These are phyloP conservation scores for Lantana camara DNA, from an alignment of 257 asterid genomes.

Conservation along the genomic window DNA sequence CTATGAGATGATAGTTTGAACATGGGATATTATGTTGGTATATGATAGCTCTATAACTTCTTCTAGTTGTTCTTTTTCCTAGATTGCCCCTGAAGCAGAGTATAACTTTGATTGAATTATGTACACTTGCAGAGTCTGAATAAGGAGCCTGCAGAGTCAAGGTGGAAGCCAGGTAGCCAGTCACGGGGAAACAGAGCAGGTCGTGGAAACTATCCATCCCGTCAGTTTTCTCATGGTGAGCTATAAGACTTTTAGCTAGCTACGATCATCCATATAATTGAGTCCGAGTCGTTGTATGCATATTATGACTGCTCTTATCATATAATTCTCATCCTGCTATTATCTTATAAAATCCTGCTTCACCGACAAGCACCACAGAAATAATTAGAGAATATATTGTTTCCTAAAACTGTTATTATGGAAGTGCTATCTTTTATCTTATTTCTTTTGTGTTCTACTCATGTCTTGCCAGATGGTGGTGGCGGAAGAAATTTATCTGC, in stretches of 20 bases:
- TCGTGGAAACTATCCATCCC: conserved; percentile 47
- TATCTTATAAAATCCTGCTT: background rate
- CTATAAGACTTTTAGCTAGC: conserved; percentile 11
- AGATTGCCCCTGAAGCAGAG: conserved; percentile 10
- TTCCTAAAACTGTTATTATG: background rate
- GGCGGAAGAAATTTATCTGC: conserved; percentile 46
- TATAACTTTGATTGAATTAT: conserved; percentile 4
- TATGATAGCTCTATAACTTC: conserved; percentile 7
- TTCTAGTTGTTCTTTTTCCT: background rate
- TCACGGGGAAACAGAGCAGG: conserved; percentile 50
- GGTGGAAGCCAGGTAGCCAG: conserved; percentile 53
- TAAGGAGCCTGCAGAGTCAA: conserved; percentile 54
- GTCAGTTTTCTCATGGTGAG: conserved; percentile 50
- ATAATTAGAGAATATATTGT: background rate
- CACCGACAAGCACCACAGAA: background rate
- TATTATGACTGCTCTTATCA: conserved; percentile 5
- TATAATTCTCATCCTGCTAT: background rate
- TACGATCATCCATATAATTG: background rate
- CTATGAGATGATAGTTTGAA: background rate
- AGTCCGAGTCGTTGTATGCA: background rate
- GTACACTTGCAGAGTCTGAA: conserved; percentile 42
- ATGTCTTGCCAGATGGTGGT: conserved; percentile 43
- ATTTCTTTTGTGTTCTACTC: conserved; percentile 8
- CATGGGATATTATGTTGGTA: background rate
- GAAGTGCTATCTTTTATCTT: conserved; percentile 1